phyloP scores from a whole-genome alignment of 345 rosid genomes.

The Melastoma malabathricum region DNA sequence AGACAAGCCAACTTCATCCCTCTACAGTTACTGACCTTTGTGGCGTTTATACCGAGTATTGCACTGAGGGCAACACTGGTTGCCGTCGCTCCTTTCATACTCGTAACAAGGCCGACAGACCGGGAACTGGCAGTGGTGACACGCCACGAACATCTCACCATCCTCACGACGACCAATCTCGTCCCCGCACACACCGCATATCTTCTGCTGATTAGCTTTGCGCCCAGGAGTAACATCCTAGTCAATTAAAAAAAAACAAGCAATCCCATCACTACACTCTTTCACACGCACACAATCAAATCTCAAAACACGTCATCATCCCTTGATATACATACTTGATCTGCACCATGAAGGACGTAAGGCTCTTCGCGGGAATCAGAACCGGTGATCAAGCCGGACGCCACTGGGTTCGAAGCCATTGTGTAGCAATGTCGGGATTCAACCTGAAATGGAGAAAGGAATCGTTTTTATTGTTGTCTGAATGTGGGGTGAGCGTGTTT shows the following conservation, averaged over 20 bases:
- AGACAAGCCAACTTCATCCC: neutral
- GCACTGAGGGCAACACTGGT: conserved; percentile 84
- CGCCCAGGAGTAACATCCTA: conserved; percentile 24
- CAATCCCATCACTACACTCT: no score
- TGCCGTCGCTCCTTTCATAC: conserved; percentile 84
- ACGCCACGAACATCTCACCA: conserved; percentile 60
- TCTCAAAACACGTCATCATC: no score
- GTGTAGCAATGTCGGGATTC: no score
- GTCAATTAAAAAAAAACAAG: neutral
- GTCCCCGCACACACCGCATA: conserved; percentile 71
- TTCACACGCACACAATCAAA: no score
- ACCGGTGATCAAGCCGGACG: conserved; percentile 25
- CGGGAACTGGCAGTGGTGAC: conserved; percentile 67
- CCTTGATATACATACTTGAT: conserved; percentile 19
- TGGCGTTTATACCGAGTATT: conserved; percentile 79
- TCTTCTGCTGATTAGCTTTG: conserved; percentile 25
- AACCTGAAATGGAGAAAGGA: conserved; percentile 12
- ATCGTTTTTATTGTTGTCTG: conserved; percentile 6
- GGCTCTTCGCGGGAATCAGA: conserved; percentile 20
- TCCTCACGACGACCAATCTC: conserved; percentile 44
- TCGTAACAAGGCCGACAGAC: conserved; percentile 86
- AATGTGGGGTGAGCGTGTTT: conserved; percentile 8
- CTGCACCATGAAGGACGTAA: conserved; percentile 11
- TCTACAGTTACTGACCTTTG: conserved; percentile 27
- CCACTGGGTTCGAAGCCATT: conserved; percentile 47